Evolutionary conservation across 768 basidiomycete species (phyloP), one percentile per base, ranked within the genome.

Genomic region (Suillus tomentosus): DNA sequence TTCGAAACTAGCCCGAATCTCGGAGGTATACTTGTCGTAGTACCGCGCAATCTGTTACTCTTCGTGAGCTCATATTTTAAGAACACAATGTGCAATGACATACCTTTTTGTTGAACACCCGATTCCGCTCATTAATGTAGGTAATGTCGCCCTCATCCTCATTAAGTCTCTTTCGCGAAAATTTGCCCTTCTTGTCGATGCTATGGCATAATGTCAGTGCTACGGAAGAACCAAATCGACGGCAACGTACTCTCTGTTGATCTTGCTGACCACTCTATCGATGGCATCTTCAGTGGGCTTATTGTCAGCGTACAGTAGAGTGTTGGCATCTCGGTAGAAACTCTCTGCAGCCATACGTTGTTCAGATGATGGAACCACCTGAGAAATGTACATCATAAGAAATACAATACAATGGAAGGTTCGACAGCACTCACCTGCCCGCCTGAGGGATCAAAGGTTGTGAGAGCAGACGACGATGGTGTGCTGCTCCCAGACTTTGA

Each of bases 121-220:
- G 87, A 77, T 98, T 96, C 77, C 91, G 90, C 77, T 99, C 94
- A 82, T 99, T 99, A 85, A 99, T 99, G 75, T 99, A 99, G 6
- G 95, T 99, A 76, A 99, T 92, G 69, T 98, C 96, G 61, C 93
- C 95, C 65, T 96, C 91, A 60, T 93, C 92, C 71, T 98, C 95
- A 80, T 96, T 95, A 75, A 81, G 85, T 69, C 84, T 86, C 78
- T 96, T 96, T 68, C 95, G 84, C 47, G 92, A 95, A 79, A 94
- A 94, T 72, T 92, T 95, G 72, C 85, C 82, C 75, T 93, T 91
- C 81, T 94, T 92, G 80, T 95, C 94, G 69, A 95, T 87, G 70
- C 94, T 96, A 62, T 39, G 39, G 60, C 36, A 37, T 6, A 24
- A 10, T 37, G 34, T 62, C 39, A 62, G 54, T 51, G 40, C 24